Evolutionary conservation across 805 yeast species (phyloP), one percentile per base, ranked within the genome.

Genomic region (Nakazawaea laoshanensis): DNA sequence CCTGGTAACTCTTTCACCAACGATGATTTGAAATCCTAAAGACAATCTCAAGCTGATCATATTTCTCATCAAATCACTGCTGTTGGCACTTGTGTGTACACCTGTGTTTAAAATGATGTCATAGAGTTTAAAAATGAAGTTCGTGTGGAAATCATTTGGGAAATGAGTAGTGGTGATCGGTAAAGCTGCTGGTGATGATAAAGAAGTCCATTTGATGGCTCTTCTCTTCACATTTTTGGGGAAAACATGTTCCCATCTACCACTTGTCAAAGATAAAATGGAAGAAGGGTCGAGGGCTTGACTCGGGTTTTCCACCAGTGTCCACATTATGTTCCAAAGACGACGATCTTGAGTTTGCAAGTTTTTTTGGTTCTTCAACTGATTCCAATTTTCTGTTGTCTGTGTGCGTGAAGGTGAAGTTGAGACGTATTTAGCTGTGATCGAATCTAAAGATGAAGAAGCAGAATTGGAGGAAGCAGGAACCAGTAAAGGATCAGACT

Each of bases 201-300:
- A 65, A 0, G 97, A 88, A 33, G 85, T 72, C 99, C 99, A 92
- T 49, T 88, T 88, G 32, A 88, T 78, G 11, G 77, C 61, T 44
- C 73, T 71, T 34, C 83, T 63, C 33, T 69, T 74, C 11, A 78
- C 74, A 27, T 72, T 70, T 10, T 70, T 68, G 0, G 97, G 95
- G 45, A 85, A 85, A 1, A 87, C 94, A 54, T 82, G 86, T 36
- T 77, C 77, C 98, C 98, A 92, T 37, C 94, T 70, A 5, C 94
- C 89, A 28, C 74, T 76, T n/a, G 75, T 67, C 7, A 77, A 59
- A 36, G 72, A 66, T 8, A 69, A 66, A 11, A 78, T 58, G 7
- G 73, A 57, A 32, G 74, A 78, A 2, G 67, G 58, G 20, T 68
- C 65, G 4, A 72, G 60, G 5, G 78, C 77, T 37, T 71, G 70